Base-by-base conservation (phyloP, 371 early-diverging fungal species). In the Gilbertella persicaria region DNA sequence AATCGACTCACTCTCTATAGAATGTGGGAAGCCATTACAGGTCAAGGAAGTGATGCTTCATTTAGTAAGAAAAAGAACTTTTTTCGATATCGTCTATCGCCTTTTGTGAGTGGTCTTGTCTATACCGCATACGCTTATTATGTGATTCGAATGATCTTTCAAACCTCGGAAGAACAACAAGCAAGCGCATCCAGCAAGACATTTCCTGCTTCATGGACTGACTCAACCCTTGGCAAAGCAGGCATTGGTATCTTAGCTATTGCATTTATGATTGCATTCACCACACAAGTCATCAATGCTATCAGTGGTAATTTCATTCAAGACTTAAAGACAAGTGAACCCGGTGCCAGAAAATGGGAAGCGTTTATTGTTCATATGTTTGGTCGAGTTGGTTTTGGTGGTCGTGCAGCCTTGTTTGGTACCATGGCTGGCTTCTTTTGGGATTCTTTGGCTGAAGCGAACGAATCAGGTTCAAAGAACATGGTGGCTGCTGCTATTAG, bases 11-110 rank as follows among this genome's bases (percentile, higher is more conserved):
- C 14, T 26, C 5, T 25, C 4, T 43, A n/a, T 39, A 69, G 77
- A 38, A 67, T 73, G 25, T 73, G 74, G 74, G 78, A 77, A 58
- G 69, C 71, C 1, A 62, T 71, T 21, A 71, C 74, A 9, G 78
- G 78, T 13, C 74, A 73, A 61, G 78, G 69, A 0, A 59, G 59
- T 19, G 74, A 77, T 54, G 69, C 66, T 12, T 40, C 54, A 5
- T 60, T 66, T 30, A 57, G 71, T n/a, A 56, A 60, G 21, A 62
- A 62, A n/a, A 67, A 65, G 45, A 77, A 73, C 35, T 73, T 77
- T 38, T 77, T 77, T 41, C 60, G 70, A 35, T 77, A 66, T 44
- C 69, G 78, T n/a, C 37, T 77, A 13, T 71, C 73, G 8, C 78
- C 78, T 1, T 69, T 77, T 50, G 74, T 77, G 20, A 73, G 74